Conservation (phyloP, 1,284 basidiomycete species). For the Fistulina hepatica region DNA sequence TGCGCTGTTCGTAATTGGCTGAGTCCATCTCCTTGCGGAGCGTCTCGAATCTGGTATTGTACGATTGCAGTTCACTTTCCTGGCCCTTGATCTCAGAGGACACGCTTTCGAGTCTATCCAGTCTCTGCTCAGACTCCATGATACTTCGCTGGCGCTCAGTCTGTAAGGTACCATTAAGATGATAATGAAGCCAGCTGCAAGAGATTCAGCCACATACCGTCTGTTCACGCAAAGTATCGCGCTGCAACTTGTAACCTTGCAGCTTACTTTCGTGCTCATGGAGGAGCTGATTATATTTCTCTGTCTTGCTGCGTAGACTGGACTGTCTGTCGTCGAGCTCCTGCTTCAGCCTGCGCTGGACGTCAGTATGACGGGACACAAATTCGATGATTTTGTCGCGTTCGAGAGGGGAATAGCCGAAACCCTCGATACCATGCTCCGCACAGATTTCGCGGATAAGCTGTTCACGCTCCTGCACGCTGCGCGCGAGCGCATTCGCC, state of each 20-base stretch:
- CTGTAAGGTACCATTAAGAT: too few relatives aligned
- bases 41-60: too few relatives aligned
- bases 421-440: constrained; percentile 67
- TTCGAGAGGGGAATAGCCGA: constrained; percentile 52
- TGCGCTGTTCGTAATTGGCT: constrained; percentile 58
- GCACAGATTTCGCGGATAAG: constrained; percentile 63
- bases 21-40: constrained; percentile 47
- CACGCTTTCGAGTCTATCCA: constrained; percentile 48
- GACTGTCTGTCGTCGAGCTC: constrained; percentile 38
- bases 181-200: too few relatives aligned
- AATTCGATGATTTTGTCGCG: constrained; percentile 65
- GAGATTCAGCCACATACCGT: constrained; percentile 35
- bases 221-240: constrained; percentile 43
- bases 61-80: too few relatives aligned
- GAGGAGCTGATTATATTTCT: constrained; percentile 49
- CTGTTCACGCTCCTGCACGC: constrained; percentile 64
- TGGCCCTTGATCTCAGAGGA: constrained; percentile 46
- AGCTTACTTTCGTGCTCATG: constrained; percentile 43
- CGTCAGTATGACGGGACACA: constrained; percentile 45
- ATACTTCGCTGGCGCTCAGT: constrained; percentile 43
- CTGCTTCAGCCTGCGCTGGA: constrained; percentile 41
- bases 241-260: constrained; percentile 41
- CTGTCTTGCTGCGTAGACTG: constrained; percentile 26
- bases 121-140: constrained; percentile 36
- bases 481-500: constrained; percentile 60